Evolutionary conservation across 148 eudicot genomes (phyloP), one percentile per base, ranked within the genome.

Genomic region (Camellia sinensis): DNA sequence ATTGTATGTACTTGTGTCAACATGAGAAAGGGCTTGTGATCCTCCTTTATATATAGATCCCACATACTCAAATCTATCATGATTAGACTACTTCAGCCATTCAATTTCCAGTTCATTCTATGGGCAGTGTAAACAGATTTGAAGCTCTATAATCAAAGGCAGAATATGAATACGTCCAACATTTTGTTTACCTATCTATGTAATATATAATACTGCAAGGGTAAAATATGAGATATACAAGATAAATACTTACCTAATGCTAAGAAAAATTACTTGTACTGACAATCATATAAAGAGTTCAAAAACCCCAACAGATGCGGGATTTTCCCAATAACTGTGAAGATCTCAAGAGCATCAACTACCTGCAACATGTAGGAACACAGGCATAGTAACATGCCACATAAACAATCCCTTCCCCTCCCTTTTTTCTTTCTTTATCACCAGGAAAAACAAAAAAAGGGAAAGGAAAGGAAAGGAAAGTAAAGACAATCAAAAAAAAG

Each of bases 301-400:
- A 92, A 64, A 76, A 93, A 96, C 87, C 89, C 99, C 0, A 97
- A 87, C 68, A 96, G 80, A 82, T 85, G 82, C 2, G 98, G 97
- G 71, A 96, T 86, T 81, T 96, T 96, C 43, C 92, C 98, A 78
- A 93, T 93, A 66, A 96, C 99, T 2, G 99, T 92, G 89, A 96
- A 85, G 78, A 96, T 96, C 91, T 96, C 99, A 44, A 97, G 99
- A 81, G 99, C 99, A 86, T 96, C 99, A 61, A 96, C 98, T 44
- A 96, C 99, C 98, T 96, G 93, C 80, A 64, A 71, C 66, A 77
- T 43, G 44, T 12, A 66, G 18, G 3, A 61, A 75, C 85, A 85
- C 67, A 86, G 43, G 53, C 54, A 53, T 62, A 61, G 75, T 64
- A 79, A 83, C 44, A 63, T 65, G 6, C 22, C 10, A n/a, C n/a